These are phyloP conservation scores for Cryptosporidium sp. DNA, from an alignment of 169 alveolate genomes.

Conservation along the genomic window DNA sequence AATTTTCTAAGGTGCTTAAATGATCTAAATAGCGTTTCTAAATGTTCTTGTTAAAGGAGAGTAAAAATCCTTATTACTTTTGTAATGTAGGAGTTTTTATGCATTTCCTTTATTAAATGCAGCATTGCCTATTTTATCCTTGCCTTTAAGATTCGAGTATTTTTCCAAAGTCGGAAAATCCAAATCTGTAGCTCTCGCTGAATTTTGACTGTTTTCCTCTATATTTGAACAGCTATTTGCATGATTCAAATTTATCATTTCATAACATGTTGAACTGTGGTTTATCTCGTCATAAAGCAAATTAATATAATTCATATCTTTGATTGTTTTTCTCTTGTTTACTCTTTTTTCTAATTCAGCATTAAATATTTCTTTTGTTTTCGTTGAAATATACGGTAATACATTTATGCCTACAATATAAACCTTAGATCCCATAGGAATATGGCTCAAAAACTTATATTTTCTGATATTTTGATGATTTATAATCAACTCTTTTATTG, in stretches of 20 bases:
- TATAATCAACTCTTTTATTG: slow-evolving; percentile 8
- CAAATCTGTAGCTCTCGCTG: not conserved
- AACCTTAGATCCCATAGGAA: slow-evolving; percentile 39
- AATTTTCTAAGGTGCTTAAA: not conserved
- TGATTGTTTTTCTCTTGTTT: not conserved
- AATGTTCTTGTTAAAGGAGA: not conserved
- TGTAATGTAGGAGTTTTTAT: not conserved
- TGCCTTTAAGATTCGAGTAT: not conserved
- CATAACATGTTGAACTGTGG: not conserved
- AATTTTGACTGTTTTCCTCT: not conserved
- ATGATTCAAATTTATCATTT: not conserved
- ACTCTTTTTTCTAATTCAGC: slow-evolving; percentile 16
- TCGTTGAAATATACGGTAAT: slow-evolving; percentile 12
- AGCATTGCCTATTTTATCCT: not conserved
- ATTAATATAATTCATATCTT: not conserved
- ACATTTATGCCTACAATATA: slow-evolving; percentile 26
- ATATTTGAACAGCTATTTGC: not conserved
- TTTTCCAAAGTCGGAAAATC: not conserved
- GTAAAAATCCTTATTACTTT: not conserved
- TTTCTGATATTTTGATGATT: not conserved
- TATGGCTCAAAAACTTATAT: slow-evolving; percentile 43
- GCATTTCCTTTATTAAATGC: not conserved
- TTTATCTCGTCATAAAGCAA: not conserved
- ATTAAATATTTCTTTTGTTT: slow-evolving; percentile 17
- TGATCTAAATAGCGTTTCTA: not conserved